Evolutionary conservation across 768 basidiomycete species (phyloP).

Genomic region (Leccinum subgranulosum): DNA sequence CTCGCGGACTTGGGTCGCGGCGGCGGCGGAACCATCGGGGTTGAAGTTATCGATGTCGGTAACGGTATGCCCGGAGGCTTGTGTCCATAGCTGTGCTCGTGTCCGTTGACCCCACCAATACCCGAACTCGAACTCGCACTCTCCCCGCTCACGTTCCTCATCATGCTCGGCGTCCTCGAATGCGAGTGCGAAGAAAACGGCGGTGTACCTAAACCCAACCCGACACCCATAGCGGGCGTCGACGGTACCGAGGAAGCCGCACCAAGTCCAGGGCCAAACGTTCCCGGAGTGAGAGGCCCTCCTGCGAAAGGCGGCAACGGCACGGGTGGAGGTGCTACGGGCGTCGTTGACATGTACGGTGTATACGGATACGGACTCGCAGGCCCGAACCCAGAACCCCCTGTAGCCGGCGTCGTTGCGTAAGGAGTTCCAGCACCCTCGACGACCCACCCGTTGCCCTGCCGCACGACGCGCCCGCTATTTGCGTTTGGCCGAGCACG

Average conservation of each 20-base stretch:
- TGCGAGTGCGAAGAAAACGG: slow-evolving; percentile 14
- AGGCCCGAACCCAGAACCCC: slow-evolving; percentile 21
- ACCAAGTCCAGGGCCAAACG: slow-evolving; percentile 27
- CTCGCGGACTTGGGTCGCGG: slow-evolving; percentile 12
- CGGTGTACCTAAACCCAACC: slow-evolving; percentile 23
- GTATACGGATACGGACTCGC: slow-evolving; percentile 30
- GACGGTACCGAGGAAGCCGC: slow-evolving; percentile 12
- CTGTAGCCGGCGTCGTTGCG: slow-evolving; percentile 32
- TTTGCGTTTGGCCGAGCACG: slow-evolving; percentile 46
- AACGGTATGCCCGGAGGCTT: slow-evolving; percentile 12
- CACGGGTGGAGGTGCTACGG: neutral
- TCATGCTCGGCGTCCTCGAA: neutral
- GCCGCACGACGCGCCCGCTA: slow-evolving; percentile 45
- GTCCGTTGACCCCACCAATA: neutral
- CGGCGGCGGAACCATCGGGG: slow-evolving; percentile 19
- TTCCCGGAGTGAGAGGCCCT: slow-evolving; percentile 20
- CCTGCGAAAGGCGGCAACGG: neutral
- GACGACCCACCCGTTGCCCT: slow-evolving; percentile 58
- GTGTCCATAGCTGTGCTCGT: neutral
- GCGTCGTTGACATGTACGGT: slow-evolving; percentile 26
- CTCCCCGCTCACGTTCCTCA: slow-evolving; percentile 15
- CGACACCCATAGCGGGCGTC: slow-evolving; percentile 29
- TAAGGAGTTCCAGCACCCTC: slow-evolving; percentile 46
- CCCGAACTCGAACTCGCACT: neutral
- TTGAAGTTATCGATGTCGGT: slow-evolving; percentile 17